A percentile compares a stretch with the other conserved stretches of the same genome.
phyloP scores from a whole-genome alignment of 2,329 filamentous ascomycete species.

The Dothiorella sarmentorum region DNA sequence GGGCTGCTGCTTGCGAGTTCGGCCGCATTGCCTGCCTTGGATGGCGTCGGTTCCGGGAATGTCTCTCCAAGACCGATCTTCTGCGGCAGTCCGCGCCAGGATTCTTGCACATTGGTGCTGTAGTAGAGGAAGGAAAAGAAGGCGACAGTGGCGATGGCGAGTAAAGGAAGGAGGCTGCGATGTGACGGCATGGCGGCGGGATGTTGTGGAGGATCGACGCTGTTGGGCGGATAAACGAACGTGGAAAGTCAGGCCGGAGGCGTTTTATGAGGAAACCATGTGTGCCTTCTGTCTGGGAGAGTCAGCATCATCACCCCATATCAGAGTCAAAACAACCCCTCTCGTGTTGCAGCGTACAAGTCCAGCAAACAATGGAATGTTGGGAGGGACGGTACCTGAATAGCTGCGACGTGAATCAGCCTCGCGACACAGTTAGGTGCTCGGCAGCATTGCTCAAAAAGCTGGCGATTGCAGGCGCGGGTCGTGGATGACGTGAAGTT shows the following conservation, averaged over 20 bases:
- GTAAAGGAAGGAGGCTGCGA: constrained; percentile 30
- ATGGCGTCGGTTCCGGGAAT: constrained; percentile 22
- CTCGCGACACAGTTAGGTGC: background rate
- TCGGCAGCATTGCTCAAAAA: background rate
- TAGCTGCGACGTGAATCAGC: background rate
- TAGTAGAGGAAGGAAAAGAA: constrained; percentile 39
- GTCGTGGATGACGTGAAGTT: background rate
- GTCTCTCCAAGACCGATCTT: constrained; percentile 40
- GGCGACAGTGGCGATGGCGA: constrained; percentile 27
- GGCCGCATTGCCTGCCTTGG: constrained; percentile 15
- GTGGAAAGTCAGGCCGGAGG: no score
- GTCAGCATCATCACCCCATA: background rate
- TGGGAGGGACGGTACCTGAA: background rate
- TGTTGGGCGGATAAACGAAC: no score
- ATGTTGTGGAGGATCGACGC: background rate
- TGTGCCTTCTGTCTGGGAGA: background rate
- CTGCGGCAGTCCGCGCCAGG: constrained; percentile 40
- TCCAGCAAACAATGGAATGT: background rate
- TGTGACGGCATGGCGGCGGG: constrained; percentile 19
- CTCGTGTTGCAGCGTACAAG: background rate
- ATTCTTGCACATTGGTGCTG: constrained; percentile 29
- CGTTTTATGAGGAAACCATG: constrained; percentile 1
- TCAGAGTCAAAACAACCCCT: constrained; percentile 4
- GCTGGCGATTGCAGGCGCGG: background rate
- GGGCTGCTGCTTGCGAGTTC: constrained; percentile 28